These are phyloP conservation scores for Raphanus hybrid DNA, from an alignment of 441 rosid species.

Conservation along the genomic window DNA sequence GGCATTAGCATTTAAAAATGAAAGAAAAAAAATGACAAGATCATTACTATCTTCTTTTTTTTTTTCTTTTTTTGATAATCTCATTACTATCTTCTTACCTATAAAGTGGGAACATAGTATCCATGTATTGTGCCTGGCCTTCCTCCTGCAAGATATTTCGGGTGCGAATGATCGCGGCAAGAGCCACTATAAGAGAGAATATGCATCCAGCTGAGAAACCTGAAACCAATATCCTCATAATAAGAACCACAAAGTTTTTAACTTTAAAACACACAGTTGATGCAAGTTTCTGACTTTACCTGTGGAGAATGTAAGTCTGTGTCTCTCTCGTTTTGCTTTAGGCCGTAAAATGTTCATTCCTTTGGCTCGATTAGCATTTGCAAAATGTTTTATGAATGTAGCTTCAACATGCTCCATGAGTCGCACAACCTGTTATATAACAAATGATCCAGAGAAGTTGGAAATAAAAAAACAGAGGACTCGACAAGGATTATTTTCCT, in stretches of 20 bases:
- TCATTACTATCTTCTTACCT: constrained; percentile 44
- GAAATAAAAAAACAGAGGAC: neutral
- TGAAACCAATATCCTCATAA: constrained; percentile 37
- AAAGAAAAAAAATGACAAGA: neutral
- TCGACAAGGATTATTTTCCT: no score
- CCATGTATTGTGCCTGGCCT: constrained; percentile 59
- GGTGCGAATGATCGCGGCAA: constrained; percentile 50
- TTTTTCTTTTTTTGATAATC: no score
- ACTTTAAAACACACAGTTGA: neutral
- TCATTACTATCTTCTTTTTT: neutral
- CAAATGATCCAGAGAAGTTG: neutral
- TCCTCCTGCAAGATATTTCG: constrained; percentile 44
- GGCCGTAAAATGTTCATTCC: constrained; percentile 51
- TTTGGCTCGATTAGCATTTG: constrained; percentile 46
- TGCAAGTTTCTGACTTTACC: constrained; percentile 37
- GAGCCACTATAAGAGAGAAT: constrained; percentile 62
- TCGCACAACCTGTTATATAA: constrained; percentile 38
- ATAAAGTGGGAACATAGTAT: constrained; percentile 77
- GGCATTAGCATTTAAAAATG: neutral
- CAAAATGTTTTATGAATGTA: constrained; percentile 13
- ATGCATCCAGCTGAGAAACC: constrained; percentile 76
- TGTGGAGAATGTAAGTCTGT: constrained; percentile 43
- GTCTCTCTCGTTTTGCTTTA: constrained; percentile 45
- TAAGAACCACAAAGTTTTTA: constrained; percentile 3
- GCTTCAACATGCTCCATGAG: constrained; percentile 60